These are phyloP conservation scores for Exophiala lecanii-corni DNA, from an alignment of 2,329 filamentous ascomycete species.

Conservation along the genomic window DNA sequence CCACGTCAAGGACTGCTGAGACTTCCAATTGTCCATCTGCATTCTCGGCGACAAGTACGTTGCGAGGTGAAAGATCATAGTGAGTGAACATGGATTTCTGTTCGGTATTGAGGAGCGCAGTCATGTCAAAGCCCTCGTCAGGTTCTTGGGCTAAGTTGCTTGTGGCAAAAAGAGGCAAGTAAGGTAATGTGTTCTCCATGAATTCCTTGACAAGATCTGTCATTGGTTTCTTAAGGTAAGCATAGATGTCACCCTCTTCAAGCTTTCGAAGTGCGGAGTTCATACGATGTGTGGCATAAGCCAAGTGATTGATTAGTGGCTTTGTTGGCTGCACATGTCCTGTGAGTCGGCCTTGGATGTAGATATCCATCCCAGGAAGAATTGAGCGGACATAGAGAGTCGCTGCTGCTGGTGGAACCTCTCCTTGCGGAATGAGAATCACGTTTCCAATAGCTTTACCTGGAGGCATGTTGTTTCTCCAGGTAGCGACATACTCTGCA, in stretches of 20 bases:
- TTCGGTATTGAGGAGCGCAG: not conserved
- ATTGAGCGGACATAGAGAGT: constrained; percentile 16
- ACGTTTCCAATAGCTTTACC: constrained; percentile 17
- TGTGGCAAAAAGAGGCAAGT: constrained; percentile 11
- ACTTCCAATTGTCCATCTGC: constrained; percentile 10
- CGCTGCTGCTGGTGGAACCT: constrained; percentile 7
- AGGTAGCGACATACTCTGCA: constrained; percentile 16
- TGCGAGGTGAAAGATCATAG: constrained; percentile 27
- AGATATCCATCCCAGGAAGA: constrained; percentile 15
- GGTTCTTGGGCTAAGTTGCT: not conserved
- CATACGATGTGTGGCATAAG: constrained; percentile 11
- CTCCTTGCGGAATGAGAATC: constrained; percentile 10
- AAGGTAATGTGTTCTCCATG: constrained; percentile 13
- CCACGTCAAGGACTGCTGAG: constrained; percentile 31
- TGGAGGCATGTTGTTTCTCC: constrained; percentile 17
- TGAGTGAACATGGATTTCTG: constrained; percentile 25
- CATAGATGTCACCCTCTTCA: constrained; percentile 9
- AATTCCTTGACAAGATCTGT: constrained; percentile 12
- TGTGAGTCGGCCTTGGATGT: constrained; percentile 15
- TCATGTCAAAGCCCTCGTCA: not conserved
- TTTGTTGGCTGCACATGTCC: constrained; percentile 3
- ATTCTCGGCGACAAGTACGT: constrained; percentile 27
- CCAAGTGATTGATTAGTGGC: constrained; percentile 8
- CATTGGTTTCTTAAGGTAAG: constrained; percentile 14
- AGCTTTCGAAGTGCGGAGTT: constrained; percentile 9